phyloP scores from a whole-genome alignment of 1,284 basidiomycete species.

The Xerocomus subilludens region DNA sequence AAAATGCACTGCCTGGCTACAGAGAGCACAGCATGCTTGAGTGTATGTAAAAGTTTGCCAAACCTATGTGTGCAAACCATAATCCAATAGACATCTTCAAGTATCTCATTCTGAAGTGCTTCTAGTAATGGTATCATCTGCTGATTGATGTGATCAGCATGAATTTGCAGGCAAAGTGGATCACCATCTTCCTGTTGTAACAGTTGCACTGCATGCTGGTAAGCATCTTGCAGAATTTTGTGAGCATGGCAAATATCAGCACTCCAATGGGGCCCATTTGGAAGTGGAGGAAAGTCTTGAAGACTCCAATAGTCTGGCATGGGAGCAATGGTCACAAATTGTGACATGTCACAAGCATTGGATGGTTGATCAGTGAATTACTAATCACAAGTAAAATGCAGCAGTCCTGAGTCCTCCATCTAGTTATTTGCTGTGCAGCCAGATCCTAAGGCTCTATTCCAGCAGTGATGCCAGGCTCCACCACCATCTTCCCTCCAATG shows the following conservation, averaged over 20 bases:
- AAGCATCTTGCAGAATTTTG: constrained; percentile 23
- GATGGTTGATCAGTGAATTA: no score
- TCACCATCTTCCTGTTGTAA: constrained; percentile 34
- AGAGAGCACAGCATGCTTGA: background rate
- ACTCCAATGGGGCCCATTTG: no score
- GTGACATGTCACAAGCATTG: no score
- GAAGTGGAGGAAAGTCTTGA: background rate
- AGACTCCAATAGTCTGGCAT: background rate
- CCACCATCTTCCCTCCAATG: no score
- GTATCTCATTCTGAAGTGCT: constrained; percentile 29
- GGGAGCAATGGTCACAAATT: no score
- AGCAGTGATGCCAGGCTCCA: no score
- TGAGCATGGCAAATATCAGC: no score
- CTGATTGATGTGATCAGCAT: constrained; percentile 27
- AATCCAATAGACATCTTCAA: constrained; percentile 5
- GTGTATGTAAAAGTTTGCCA: constrained; percentile 5
- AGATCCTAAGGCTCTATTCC: no score
- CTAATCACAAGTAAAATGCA: no score
- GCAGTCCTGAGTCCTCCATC: no score
- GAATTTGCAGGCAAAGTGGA: constrained; percentile 25
- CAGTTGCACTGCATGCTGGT: constrained; percentile 12
- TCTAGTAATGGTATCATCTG: constrained; percentile 34
- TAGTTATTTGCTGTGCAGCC: constrained; percentile 21
- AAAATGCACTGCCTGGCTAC: background rate
- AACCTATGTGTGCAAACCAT: background rate